Conservation (phyloP, 2,329 filamentous ascomycete species). For the Penicillium sp. region DNA sequence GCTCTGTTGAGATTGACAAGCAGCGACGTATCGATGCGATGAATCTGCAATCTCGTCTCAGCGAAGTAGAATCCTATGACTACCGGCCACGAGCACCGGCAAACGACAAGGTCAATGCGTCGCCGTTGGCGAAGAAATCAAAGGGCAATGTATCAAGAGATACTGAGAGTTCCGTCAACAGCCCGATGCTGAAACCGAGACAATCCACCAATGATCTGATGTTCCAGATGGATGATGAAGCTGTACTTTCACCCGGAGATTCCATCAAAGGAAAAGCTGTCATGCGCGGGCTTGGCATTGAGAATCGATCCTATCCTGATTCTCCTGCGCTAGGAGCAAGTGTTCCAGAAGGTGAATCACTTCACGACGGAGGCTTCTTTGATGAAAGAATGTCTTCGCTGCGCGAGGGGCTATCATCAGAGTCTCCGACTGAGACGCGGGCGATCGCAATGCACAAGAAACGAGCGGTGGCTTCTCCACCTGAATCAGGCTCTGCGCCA, state of each 20-base stretch:
- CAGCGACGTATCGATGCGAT: slow-evolving; percentile 76
- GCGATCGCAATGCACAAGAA: slow-evolving; percentile 28
- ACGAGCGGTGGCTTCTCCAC: slow-evolving; percentile 30
- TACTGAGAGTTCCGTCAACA: slow-evolving; percentile 55
- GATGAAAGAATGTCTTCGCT: slow-evolving; percentile 37
- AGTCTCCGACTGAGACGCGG: slow-evolving; percentile 33
- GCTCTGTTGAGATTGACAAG: slow-evolving; percentile 47
- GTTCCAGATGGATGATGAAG: slow-evolving; percentile 90
- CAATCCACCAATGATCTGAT: slow-evolving; percentile 76
- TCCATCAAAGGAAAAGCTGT: slow-evolving; percentile 37
- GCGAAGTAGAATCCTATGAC: slow-evolving; percentile 68
- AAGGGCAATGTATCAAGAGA: slow-evolving; percentile 49
- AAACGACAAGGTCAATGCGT: slow-evolving; percentile 63
- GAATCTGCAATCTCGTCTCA: slow-evolving; percentile 66
- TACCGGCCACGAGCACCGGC: slow-evolving; percentile 64
- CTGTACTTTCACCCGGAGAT: slow-evolving; percentile 31
- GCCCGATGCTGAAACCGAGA: slow-evolving; percentile 69
- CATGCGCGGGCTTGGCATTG: slow-evolving; percentile 28
- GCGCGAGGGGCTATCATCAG: slow-evolving; percentile 21
- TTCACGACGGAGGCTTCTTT: slow-evolving; percentile 32
- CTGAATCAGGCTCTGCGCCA: slow-evolving; percentile 46
- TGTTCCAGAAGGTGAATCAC: slow-evolving; percentile 32
- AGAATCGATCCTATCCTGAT: slow-evolving; percentile 28
- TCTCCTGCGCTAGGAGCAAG: slow-evolving; percentile 34
- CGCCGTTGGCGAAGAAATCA: slow-evolving; percentile 48